Base-by-base conservation (phyloP, 371 early-diverging fungal genomes). In the Mortierella sp. region DNA sequence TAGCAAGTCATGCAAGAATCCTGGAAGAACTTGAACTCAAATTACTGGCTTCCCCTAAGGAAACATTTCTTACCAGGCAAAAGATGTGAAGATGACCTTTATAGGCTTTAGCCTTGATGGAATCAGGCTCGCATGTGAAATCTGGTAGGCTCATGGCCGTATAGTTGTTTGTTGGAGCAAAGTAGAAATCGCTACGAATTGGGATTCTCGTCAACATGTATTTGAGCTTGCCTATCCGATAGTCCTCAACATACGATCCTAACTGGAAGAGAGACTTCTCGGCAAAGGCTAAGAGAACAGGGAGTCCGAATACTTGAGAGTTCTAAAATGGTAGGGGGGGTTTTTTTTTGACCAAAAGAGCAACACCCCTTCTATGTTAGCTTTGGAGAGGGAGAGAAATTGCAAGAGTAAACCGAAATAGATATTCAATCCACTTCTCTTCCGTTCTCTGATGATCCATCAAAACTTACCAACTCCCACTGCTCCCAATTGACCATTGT, bases 211-310 rank as follows among this genome's bases (percentile, higher is more conserved):
- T 69, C 25, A 69, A 4, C 12, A 55, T 48, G 21, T 28, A 50
- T 14, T 46, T 43, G 46, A 62, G 69, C 7, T 55, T 16, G 9
- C 69, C 69, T 48, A 63, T 69, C 44, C 37, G 47, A 52, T 69
- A 62, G 46, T 69, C 63, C 51, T 11, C 57, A 43, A 69, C 48
- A 0, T 50, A 7, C 5, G 63, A 57, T 18, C 69, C 69, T 15
- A 69, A 56, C 23, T 69, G 69, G 9, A 57, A 69, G 25, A 69
- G 62, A 0, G 48, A 29, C 9, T 62, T 62, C 28, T 69, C 62
- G 57, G 58, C 63, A 16, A 29, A 69, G 52, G 58, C 26, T 9
- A 69, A 51, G 15, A 56, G 57, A 23, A n/a, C 59, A 14, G 66
- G 66, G 29, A 58, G 47, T 1, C 66, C 66, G 7, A 58, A 25